phyloP scores from a whole-genome alignment of 1,284 basidiomycete genomes.

The Cutaneotrichosporon cavernicola region DNA sequence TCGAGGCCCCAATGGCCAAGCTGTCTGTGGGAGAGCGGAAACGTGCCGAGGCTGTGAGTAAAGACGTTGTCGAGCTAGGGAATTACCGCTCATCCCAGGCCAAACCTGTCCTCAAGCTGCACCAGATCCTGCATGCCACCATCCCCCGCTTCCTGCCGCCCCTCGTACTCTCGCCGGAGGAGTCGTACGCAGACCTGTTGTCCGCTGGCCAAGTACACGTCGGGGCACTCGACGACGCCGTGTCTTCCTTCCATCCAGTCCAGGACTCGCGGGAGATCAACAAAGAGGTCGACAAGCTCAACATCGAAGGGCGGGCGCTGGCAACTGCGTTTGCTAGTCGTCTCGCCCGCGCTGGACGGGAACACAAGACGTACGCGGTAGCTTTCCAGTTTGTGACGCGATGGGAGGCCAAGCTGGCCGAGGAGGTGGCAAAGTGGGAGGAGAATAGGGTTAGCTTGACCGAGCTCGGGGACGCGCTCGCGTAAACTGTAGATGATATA shows the following conservation, averaged over 20 bases:
- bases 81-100: slow-evolving; percentile 27
- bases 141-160: slow-evolving; percentile 38
- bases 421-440: slow-evolving; percentile 35
- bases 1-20: slow-evolving; percentile 34
- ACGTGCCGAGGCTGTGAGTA: slow-evolving; percentile 40
- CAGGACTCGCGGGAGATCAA: slow-evolving; percentile 42
- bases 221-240: slow-evolving; percentile 39
- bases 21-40: slow-evolving; percentile 32
- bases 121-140: slow-evolving; percentile 43
- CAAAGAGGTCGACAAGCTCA: slow-evolving; percentile 27
- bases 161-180: slow-evolving; percentile 21
- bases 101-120: slow-evolving; percentile 41
- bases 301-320: slow-evolving; percentile 20
- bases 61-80: too few species aligned
- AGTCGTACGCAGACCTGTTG: slow-evolving; percentile 21
- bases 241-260: slow-evolving; percentile 39
- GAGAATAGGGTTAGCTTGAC: slow-evolving; percentile 27
- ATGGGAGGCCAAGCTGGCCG: slow-evolving; percentile 34
- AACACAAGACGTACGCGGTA: slow-evolving; percentile 15
- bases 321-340: slow-evolving; percentile 12
- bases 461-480: slow-evolving; percentile 23
- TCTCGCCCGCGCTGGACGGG: slow-evolving; percentile 8
- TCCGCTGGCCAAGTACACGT: slow-evolving; percentile 23
- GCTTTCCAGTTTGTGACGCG: slow-evolving; percentile 26
- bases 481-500: slow-evolving; percentile 14